phyloP scores from a whole-genome alignment of 148 eudicot species.

The Nyssa sinensis region DNA sequence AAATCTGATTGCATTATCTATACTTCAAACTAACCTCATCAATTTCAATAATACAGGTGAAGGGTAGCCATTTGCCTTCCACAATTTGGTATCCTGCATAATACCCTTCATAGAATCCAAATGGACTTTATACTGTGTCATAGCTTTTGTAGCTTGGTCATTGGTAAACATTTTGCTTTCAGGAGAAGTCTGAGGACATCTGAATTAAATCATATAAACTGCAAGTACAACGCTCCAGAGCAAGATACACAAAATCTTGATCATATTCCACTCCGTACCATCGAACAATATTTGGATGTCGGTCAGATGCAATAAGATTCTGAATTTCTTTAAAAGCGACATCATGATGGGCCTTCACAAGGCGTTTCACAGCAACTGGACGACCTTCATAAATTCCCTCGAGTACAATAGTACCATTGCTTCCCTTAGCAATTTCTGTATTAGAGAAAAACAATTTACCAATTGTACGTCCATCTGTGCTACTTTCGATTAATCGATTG shows the following conservation, averaged over 20 bases:
- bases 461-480: slow-evolving; percentile 48
- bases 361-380: slow-evolving; percentile 88
- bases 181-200: slow-evolving; percentile 33
- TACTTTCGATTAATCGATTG: slow-evolving; percentile 34
- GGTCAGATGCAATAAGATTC: slow-evolving; percentile 87
- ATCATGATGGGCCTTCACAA: slow-evolving; percentile 85
- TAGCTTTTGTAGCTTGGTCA: slow-evolving; percentile 27
- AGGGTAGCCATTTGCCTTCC: slow-evolving; percentile 80
- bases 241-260: slow-evolving; percentile 78
- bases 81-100: slow-evolving; percentile 48
- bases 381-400: slow-evolving; percentile 92
- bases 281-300: slow-evolving; percentile 83
- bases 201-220: slow-evolving; percentile 71
- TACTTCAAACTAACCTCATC: slow-evolving; percentile 57
- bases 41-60: slow-evolving; percentile 64
- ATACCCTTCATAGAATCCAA: slow-evolving; percentile 42
- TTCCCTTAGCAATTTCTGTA: slow-evolving; percentile 87
- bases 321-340: slow-evolving; percentile 90
- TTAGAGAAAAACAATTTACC: slow-evolving; percentile 65
- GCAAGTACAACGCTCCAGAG: slow-evolving; percentile 82
- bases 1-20: slow-evolving; percentile 4
- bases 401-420: slow-evolving; percentile 90
- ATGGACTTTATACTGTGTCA: slow-evolving; percentile 33
- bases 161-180: slow-evolving; percentile 15
- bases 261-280: slow-evolving; percentile 92